Percentiles rank a stretch among this genome's conserved stretches.
These are phyloP conservation scores for Cutaneotrichosporon cavernicola DNA, from an alignment of 1,284 basidiomycete genomes.

Conservation along the genomic window DNA sequence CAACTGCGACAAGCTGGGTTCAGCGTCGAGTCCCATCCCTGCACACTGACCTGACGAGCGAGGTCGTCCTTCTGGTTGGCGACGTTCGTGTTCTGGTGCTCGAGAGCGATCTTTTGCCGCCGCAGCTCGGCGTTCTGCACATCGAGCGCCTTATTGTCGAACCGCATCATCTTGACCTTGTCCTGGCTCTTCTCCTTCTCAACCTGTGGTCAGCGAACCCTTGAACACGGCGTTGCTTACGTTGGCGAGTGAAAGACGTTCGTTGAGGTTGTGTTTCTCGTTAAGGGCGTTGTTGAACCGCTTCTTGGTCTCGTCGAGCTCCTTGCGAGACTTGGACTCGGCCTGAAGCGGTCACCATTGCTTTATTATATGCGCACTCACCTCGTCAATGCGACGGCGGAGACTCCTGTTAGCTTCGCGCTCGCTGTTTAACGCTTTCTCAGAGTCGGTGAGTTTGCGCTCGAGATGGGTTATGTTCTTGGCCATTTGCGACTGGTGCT, in stretches of 20 bases:
- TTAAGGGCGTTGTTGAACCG: not conserved
- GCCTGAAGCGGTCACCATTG: not conserved
- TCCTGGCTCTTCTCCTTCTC: slow-evolving; percentile 11
- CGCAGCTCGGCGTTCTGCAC: not conserved
- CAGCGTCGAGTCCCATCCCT: too few relatives aligned
- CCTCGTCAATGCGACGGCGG: slow-evolving; percentile 5
- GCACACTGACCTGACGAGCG: not conserved
- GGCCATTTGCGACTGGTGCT: slow-evolving; percentile 24
- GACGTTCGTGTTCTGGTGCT: not conserved
- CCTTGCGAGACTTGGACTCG: not conserved
- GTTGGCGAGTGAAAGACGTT: not conserved
- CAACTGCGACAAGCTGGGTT: too few relatives aligned
- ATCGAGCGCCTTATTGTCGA: slow-evolving; percentile 3
- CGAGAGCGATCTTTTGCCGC: not conserved
- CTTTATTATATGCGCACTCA: not conserved
- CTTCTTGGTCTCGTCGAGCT: not conserved
- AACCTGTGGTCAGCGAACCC: not conserved
- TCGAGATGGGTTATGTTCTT: slow-evolving; percentile 25
- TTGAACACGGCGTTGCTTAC: slow-evolving; percentile 4
- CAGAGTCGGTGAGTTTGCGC: slow-evolving; percentile 5
- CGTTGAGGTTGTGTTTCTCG: slow-evolving; percentile 10
- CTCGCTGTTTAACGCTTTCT: not conserved
- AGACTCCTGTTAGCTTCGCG: not conserved
- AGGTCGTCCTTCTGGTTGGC: not conserved
- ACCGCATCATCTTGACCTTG: slow-evolving; percentile 4